Base-by-base conservation (phyloP, 2,329 filamentous ascomycete species). In the Colletotrichum tanaceti region DNA sequence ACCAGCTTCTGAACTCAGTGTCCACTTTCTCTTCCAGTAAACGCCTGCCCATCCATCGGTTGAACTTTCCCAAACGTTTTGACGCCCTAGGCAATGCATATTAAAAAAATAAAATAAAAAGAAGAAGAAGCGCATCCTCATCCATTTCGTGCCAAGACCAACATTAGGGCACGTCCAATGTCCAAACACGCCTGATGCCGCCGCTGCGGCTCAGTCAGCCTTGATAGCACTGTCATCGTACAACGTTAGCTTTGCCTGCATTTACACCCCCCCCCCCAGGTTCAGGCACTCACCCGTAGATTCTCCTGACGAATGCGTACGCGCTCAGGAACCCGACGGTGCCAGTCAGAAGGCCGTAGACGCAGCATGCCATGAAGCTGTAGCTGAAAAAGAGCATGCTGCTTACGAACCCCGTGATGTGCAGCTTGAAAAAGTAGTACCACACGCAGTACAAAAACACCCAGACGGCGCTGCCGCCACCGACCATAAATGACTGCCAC, bases 401-500 rank as follows among this genome's bases (percentile, higher is more conserved):
- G 75, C 91, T 93, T 52, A 94, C 87, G 72, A 95, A 91, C 5
- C 93, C 93, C 6, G 89, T 87, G 72, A 97, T 93, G 78, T 94
- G 91, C 64, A 97, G 84, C 78, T 92, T 93, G 72, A 89, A 89
- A 73, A 89, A 86, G 79, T 93, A 97, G 81, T 95, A 97, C 90
- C 92, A 97, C 58, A 90, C 82, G 77, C 91, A 93, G 81, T 96
- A 97, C 44, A 88, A 77, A 76, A 95, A 96, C 44, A 97, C 88
- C 93, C 93, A 97, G 69, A 93, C 78, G 7, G 91, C 88, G 73
- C 90, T 93, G 73, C 90, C 89, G 55, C 90, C 91, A 52, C 93
- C 93, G 10, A 94, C 87, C 57, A 93, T 80, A 81, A 97, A 96
- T 59, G 91, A 93, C 77, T 93, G 91, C 93, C 93, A 97, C 92